Conservation (phyloP, 1,139 yeast genomes). For the Diutina catenulata region DNA sequence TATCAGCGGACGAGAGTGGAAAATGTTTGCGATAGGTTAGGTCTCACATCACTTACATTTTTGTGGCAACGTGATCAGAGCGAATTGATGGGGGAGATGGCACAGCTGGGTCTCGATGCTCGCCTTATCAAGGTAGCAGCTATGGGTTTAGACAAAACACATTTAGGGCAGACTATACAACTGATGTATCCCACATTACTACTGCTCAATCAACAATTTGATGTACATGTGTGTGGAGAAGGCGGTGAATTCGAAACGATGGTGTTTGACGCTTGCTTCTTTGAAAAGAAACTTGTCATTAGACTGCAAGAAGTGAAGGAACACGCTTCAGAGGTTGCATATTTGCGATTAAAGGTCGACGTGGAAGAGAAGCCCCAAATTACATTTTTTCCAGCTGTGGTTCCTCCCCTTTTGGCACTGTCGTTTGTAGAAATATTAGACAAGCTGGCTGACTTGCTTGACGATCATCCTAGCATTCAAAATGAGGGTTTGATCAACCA, state of each 20-base stretch:
- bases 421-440: neutral
- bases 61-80: slow-evolving; percentile 85
- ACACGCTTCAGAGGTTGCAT: slow-evolving; percentile 53
- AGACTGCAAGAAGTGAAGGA: slow-evolving; percentile 31
- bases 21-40: slow-evolving; percentile 68
- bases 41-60: slow-evolving; percentile 58
- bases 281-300: slow-evolving; percentile 43
- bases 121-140: slow-evolving; percentile 89
- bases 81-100: slow-evolving; percentile 76
- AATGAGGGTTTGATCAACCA: slow-evolving; percentile 27
- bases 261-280: slow-evolving; percentile 83
- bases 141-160: slow-evolving; percentile 54
- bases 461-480: too few relatives aligned
- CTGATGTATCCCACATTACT: slow-evolving; percentile 50
- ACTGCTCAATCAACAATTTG: slow-evolving; percentile 50
- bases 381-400: neutral
- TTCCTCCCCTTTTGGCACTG: neutral
- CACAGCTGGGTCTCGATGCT: slow-evolving; percentile 63
- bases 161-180: slow-evolving; percentile 57
- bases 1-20: slow-evolving; percentile 92
- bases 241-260: slow-evolving; percentile 96
- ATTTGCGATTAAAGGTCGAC: slow-evolving; percentile 37
- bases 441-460: too few relatives aligned
- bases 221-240: slow-evolving; percentile 93
- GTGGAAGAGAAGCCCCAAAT: slow-evolving; percentile 21